Percentiles rank a stretch among this genome's conserved stretches.
phyloP scores from a whole-genome alignment of 1,284 basidiomycete species.

The Xerocomus minutiporus region DNA sequence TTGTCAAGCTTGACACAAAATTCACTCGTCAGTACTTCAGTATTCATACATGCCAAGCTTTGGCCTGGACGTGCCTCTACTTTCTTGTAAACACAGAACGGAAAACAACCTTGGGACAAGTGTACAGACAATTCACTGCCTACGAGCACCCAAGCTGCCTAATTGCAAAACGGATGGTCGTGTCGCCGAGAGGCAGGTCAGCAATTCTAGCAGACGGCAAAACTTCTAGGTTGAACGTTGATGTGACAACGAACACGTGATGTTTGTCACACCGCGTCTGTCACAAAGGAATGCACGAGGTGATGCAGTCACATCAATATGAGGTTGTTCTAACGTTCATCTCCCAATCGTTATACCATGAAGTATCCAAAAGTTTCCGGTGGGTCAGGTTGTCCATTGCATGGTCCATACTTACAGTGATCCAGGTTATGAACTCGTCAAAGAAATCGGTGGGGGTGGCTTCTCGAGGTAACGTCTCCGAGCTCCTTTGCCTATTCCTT shows the following conservation, averaged over 20 bases:
- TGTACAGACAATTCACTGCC: no score
- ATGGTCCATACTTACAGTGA: neutral
- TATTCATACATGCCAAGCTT: no score
- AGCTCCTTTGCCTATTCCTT: neutral
- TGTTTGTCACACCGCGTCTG: constrained; percentile 22
- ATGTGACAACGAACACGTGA: constrained; percentile 12
- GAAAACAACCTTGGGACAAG: no score
- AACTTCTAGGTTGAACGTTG: no score
- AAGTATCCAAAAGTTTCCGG: constrained; percentile 30
- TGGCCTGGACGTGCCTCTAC: no score
- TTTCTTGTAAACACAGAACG: no score
- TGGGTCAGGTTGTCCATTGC: constrained; percentile 4
- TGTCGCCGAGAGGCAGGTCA: no score
- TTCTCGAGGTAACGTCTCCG: constrained; percentile 64
- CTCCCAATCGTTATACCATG: constrained; percentile 14
- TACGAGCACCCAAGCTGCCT: no score
- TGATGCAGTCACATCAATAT: constrained; percentile 7
- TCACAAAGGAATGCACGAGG: constrained; percentile 20
- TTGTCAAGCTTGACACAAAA: no score
- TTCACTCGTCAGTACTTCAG: no score
- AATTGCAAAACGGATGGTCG: no score
- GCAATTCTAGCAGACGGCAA: no score
- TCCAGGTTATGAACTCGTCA: constrained; percentile 65
- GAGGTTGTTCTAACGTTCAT: neutral
- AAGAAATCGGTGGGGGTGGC: constrained; percentile 79